Evolutionary conservation across 2,329 filamentous ascomycete genomes (phyloP).

Genomic region (Epichloe uncinata): DNA sequence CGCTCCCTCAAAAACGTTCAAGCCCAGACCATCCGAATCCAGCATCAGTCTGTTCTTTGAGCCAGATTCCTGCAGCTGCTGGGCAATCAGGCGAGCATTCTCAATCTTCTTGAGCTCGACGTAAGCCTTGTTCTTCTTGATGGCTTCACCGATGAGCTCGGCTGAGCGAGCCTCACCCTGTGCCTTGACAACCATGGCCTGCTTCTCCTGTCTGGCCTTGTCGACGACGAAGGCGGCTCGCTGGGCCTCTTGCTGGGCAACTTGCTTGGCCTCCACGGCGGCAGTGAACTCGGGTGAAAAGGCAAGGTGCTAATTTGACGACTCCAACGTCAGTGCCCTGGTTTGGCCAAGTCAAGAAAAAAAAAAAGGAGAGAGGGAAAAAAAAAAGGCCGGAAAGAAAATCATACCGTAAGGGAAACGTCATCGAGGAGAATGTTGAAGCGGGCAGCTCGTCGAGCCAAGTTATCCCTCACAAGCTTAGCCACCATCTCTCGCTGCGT

Average conservation of each 20-base stretch:
- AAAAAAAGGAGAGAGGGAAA: no score
- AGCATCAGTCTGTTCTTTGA: constrained; percentile 90
- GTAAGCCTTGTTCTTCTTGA: constrained; percentile 98
- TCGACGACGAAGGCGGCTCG: constrained; percentile 95
- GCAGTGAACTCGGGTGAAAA: constrained; percentile 65
- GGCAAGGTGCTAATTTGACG: constrained; percentile 43
- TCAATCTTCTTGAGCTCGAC: constrained; percentile 97
- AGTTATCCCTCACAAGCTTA: constrained; percentile 79
- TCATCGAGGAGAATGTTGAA: constrained; percentile 98
- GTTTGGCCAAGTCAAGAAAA: background rate
- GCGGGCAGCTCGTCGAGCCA: constrained; percentile 76
- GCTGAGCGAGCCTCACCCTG: constrained; percentile 98
- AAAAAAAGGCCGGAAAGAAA: background rate
- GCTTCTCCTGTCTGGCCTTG: constrained; percentile 98
- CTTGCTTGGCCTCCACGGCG: constrained; percentile 61
- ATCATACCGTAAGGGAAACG: constrained; percentile 79
- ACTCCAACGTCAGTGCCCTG: background rate
- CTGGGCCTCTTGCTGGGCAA: constrained; percentile 85
- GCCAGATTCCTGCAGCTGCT: constrained; percentile 70
- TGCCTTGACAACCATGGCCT: constrained; percentile 94
- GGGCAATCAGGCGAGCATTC: constrained; percentile 83
- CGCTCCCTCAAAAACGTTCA: constrained; percentile 61
- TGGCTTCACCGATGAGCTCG: constrained; percentile 94
- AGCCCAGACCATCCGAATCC: constrained; percentile 76
- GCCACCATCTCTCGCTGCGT: constrained; percentile 98